Evolutionary conservation across 495 filamentous ascomycete genomes (phyloP), one percentile per base, ranked within the genome.

Genomic region (Penicillium roqueforti): DNA sequence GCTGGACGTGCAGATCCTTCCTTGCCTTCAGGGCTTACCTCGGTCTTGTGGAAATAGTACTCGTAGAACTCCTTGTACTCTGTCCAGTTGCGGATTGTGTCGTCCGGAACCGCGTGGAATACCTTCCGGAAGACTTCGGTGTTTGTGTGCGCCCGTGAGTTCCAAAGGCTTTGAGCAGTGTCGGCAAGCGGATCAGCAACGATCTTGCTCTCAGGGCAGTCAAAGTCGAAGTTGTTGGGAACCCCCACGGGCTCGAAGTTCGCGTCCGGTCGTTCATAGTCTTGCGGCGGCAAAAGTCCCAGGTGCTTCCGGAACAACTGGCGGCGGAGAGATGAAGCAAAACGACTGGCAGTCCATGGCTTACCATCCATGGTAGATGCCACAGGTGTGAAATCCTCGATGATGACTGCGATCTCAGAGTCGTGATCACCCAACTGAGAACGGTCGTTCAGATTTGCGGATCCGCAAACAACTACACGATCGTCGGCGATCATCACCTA

Each of bases 401-500:
- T 84, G 37, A 91, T 69, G 47, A 90, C 77, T n/a, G 88, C 88
- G 55, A 92, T 89, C 55, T 92, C 88, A 5, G 85, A 88, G 70
- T 95, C 90, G 71, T 93, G 89, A 51, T 80, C 77, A 16, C 92
- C 92, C 14, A 96, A 80, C 68, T 97, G 92, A 19, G 88, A 92
- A 56, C 92, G 87, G 70, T 97, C 92, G 72, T 97, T 97, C 38
- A 97, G 70, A 69, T 97, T 97, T 31, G 92, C 92, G 0, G 88
- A 92, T 44, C 92, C 92, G 70, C 87, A 90, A 66, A 97, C 92
- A 26, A 91, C 92, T 46, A 89, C 72, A 6, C 83, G 80, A 70
- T 97, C 92, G 63, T 97, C 92, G 49, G 92, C 92, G 66, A 97
- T 92, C 57, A 96, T 81, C 32, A 96, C 81, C 76, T 82, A 48